Conservation (phyloP, 495 filamentous ascomycete genomes). For the Aspergillus sclerotiicarbonarius region DNA sequence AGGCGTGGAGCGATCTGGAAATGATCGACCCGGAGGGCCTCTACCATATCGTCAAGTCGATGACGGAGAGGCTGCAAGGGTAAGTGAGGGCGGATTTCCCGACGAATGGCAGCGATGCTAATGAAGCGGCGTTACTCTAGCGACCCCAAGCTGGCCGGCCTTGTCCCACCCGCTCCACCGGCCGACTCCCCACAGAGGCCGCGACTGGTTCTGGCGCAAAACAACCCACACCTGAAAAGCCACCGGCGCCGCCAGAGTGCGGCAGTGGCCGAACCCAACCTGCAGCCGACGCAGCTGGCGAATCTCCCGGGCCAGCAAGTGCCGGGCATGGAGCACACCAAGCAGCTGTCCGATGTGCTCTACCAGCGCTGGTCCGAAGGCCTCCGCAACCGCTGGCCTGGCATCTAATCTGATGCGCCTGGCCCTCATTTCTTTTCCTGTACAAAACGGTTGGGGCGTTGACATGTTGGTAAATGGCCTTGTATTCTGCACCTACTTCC, state of each 20-base stretch:
- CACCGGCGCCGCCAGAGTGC: constrained; percentile 68
- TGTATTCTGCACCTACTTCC: background rate
- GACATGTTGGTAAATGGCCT: background rate
- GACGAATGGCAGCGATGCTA: background rate
- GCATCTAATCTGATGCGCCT: constrained; percentile 30
- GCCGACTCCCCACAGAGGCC: constrained; percentile 48
- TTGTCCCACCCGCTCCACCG: constrained; percentile 43
- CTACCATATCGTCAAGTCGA: constrained; percentile 73
- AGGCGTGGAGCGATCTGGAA: constrained; percentile 82
- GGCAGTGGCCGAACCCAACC: constrained; percentile 34
- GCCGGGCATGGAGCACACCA: constrained; percentile 87
- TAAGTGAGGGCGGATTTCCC: constrained; percentile 22
- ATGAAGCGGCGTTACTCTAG: constrained; percentile 20
- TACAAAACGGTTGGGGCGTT: constrained; percentile 18
- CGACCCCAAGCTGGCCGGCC: constrained; percentile 51
- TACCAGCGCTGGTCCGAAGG: constrained; percentile 89
- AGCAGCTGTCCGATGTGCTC: constrained; percentile 83
- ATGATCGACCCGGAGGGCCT: constrained; percentile 87
- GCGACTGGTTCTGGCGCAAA: constrained; percentile 74
- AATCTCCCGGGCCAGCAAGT: constrained; percentile 49
- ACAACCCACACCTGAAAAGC: constrained; percentile 80
- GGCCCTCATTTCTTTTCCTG: constrained; percentile 11
- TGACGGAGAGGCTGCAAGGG: constrained; percentile 60
- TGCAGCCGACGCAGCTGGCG: constrained; percentile 33
- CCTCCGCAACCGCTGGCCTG: constrained; percentile 74